These are phyloP conservation scores for Dianthus caryophyllus DNA, from an alignment of 148 eudicot species.

Conservation along the genomic window DNA sequence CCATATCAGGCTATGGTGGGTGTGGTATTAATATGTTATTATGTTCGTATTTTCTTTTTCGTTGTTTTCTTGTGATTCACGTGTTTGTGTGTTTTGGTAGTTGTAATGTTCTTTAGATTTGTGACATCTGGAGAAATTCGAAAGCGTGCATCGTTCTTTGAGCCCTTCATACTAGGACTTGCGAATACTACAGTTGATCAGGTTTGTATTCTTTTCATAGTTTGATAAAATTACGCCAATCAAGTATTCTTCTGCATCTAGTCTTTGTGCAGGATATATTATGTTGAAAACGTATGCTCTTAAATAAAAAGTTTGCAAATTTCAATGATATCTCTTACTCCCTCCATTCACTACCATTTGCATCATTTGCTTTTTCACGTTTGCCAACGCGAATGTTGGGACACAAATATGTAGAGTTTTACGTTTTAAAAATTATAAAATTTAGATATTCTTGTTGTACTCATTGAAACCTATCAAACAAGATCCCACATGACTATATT, in stretches of 20 bases:
- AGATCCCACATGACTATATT: no score
- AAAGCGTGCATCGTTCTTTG: constrained; percentile 75
- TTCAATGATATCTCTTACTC: not conserved
- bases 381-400: no score
- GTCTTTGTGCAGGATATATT: not conserved
- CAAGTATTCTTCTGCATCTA: not conserved
- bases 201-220: constrained; percentile 42
- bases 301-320: not conserved
- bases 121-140: constrained; percentile 91
- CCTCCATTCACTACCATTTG: no score
- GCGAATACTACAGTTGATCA: constrained; percentile 82
- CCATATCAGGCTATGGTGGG: constrained; percentile 83
- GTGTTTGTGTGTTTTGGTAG: constrained; percentile 37
- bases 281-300: no score
- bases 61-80: constrained; percentile 23
- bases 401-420: no score
- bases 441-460: no score
- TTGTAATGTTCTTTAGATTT: constrained; percentile 97
- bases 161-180: constrained; percentile 87
- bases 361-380: no score
- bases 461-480: no score
- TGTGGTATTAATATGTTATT: constrained; percentile 27
- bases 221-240: not conserved
- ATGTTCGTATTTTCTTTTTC: no score
- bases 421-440: no score